These are phyloP conservation scores for Venustampulla echinocandica DNA, from an alignment of 495 filamentous ascomycete genomes.

Conservation along the genomic window DNA sequence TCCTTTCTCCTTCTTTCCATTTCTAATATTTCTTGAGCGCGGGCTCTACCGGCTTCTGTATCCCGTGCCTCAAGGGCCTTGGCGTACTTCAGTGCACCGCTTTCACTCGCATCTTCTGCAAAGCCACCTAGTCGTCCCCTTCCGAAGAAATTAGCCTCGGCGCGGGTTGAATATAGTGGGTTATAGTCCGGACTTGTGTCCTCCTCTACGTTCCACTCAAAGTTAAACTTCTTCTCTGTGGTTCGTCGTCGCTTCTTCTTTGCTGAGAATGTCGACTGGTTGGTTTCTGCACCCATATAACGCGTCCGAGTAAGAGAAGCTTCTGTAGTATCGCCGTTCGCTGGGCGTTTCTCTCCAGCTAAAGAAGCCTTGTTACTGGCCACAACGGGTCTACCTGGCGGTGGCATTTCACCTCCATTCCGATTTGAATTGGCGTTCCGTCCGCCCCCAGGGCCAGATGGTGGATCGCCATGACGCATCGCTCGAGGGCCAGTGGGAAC, in stretches of 20 bases:
- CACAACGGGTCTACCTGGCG: slow-evolving; percentile 31
- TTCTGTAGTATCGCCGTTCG: slow-evolving; percentile 63
- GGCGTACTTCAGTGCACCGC: slow-evolving; percentile 63
- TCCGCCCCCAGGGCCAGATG: slow-evolving; percentile 47
- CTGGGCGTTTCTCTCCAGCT: slow-evolving; percentile 44
- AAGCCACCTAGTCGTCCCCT: slow-evolving; percentile 77
- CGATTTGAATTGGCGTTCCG: slow-evolving; percentile 30
- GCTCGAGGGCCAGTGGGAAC: slow-evolving; percentile 76
- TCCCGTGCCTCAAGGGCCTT: slow-evolving; percentile 72
- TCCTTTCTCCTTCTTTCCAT: slow-evolving; percentile 78
- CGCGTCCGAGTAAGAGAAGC: slow-evolving; percentile 68
- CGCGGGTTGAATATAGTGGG: slow-evolving; percentile 69
- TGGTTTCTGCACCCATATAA: slow-evolving; percentile 89
- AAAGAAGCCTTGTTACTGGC: slow-evolving; percentile 24
- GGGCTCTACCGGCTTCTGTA: slow-evolving; percentile 63
- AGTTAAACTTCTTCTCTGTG: slow-evolving; percentile 96
- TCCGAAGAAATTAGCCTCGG: slow-evolving; percentile 71
- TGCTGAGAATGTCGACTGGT: slow-evolving; percentile 81
- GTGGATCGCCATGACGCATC: slow-evolving; percentile 48
- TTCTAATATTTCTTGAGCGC: slow-evolving; percentile 76
- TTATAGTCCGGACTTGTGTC: slow-evolving; percentile 90
- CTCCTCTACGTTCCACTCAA: slow-evolving; percentile 95
- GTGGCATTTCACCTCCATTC: slow-evolving; percentile 20
- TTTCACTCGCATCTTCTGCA: slow-evolving; percentile 65
- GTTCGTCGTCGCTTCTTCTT: slow-evolving; percentile 95